These are phyloP conservation scores for Heterobasidion parviporum DNA, from an alignment of 1,284 basidiomycete genomes.

Conservation along the genomic window DNA sequence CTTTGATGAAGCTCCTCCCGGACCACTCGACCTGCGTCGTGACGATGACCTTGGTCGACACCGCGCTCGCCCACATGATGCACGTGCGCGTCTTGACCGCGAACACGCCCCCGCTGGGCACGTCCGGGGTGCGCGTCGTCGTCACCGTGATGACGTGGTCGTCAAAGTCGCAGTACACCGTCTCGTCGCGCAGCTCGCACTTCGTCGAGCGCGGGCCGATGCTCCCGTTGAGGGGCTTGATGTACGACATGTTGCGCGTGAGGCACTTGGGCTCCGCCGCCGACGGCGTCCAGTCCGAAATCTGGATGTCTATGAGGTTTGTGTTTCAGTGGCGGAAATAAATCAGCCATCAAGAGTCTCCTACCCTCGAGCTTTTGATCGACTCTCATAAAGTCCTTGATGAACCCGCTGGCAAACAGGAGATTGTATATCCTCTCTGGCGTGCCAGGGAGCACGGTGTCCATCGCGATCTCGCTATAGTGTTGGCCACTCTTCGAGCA, in stretches of 20 bases:
- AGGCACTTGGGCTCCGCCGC: conserved; percentile 62
- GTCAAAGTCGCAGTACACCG: conserved; percentile 76
- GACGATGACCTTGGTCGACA: conserved; percentile 75
- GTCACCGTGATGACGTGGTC: conserved; percentile 80
- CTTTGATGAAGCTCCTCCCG: conserved; percentile 92
- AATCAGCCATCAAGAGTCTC: conserved; percentile 18
- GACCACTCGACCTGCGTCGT: conserved; percentile 96
- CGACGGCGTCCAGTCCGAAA: conserved; percentile 82
- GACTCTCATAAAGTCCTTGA: conserved; percentile 86
- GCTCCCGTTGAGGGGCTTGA: conserved; percentile 84
- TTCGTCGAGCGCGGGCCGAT: conserved; percentile 94
- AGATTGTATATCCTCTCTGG: conserved; percentile 95
- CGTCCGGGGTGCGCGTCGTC: conserved; percentile 90
- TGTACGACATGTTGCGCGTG: conserved; percentile 86
- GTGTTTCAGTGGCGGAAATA: background rate
- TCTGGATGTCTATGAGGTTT: conserved; percentile 67
- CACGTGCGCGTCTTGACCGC: conserved; percentile 92
- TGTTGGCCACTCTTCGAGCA: conserved; percentile 74
- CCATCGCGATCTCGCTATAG: conserved; percentile 68
- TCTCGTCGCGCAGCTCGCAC: conserved; percentile 88
- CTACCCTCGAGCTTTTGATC: conserved; percentile 86
- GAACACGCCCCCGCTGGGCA: conserved; percentile 89
- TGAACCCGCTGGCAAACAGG: conserved; percentile 94
- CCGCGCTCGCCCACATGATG: conserved; percentile 85
- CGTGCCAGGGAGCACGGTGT: conserved; percentile 77